A percentile compares a stretch with the other conserved stretches of the same genome.
These are phyloP conservation scores for Cordyceps pruinosa DNA, from an alignment of 2,329 filamentous ascomycete genomes.

Conservation along the genomic window DNA sequence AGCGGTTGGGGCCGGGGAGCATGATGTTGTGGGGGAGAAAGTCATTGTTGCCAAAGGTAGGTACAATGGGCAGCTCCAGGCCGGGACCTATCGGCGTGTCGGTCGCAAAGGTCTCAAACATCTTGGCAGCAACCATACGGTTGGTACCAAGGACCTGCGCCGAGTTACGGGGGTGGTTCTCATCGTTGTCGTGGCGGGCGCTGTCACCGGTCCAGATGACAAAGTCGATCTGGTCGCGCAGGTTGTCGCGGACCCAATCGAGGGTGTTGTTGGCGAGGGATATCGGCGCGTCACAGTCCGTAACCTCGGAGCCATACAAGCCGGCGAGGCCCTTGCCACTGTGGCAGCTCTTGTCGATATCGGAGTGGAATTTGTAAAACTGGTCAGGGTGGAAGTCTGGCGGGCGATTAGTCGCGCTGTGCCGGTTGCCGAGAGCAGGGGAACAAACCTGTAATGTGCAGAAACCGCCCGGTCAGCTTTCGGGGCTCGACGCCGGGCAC, in stretches of 20 bases:
- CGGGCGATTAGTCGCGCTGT: neutral
- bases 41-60: slow-evolving; percentile 94
- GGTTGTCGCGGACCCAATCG: slow-evolving; percentile 72
- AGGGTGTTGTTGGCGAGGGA: slow-evolving; percentile 82
- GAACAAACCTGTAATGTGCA: slow-evolving; percentile 76
- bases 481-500: slow-evolving; percentile 13
- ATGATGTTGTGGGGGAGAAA: slow-evolving; percentile 96
- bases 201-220: slow-evolving; percentile 91
- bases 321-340: slow-evolving; percentile 69
- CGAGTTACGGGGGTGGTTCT: slow-evolving; percentile 66
- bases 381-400: slow-evolving; percentile 87
- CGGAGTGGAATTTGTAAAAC: slow-evolving; percentile 74
- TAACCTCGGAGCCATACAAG: slow-evolving; percentile 75
- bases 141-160: slow-evolving; percentile 76
- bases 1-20: slow-evolving; percentile 74
- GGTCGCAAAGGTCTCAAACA: slow-evolving; percentile 65
- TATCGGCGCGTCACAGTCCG: slow-evolving; percentile 80
- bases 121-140: slow-evolving; percentile 65
- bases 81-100: slow-evolving; percentile 25
- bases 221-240: slow-evolving; percentile 78
- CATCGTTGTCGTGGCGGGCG: slow-evolving; percentile 83
- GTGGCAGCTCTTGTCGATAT: slow-evolving; percentile 71
- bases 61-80: slow-evolving; percentile 71
- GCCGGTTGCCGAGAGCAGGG: neutral
- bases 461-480: slow-evolving; percentile 65